Base-by-base conservation (phyloP, 768 basidiomycete genomes). In the Mycena galericulata region DNA sequence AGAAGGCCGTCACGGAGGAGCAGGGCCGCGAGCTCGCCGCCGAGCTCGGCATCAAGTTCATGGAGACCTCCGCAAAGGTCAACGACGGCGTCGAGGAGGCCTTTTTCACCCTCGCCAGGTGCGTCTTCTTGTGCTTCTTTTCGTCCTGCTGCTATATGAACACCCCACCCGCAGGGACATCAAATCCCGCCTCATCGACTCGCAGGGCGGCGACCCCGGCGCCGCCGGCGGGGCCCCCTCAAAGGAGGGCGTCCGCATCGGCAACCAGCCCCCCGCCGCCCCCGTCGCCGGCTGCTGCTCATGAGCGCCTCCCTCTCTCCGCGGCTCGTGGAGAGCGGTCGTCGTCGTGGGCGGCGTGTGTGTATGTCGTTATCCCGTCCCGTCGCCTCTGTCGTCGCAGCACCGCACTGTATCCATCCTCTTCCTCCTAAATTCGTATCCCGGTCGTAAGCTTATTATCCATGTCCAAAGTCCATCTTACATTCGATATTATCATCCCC, bases 1-100 rank as follows among this genome's bases (percentile, higher is more conserved):
- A 97, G 90, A 96, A 97, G 82, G 94, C 94, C 69, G 95, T 96
- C 63, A 71, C 70, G 24, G 70, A 71, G 49, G 70, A 68, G 49
- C 70, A 71, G 41, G 70, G 70, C 53, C 66, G 67, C 47, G 95
- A 97, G 87, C 94, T 99, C 75, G 95, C 98, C 29, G 96, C 98
- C 78, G 96, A 98, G 78, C 86, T 99, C 72, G 87, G 86, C 68
- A 92, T 99, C 74, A 92, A 95, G 51, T 99, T 98, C 91, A 84
- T 99, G 77, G 98, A 99, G 86, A 99, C 98, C 15, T 96, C 94
- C n/a, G 98, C 98, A 38, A 99, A 99, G 93, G 96, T 94, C 75
- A 95, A 97, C 59, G 97, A 96, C 69, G 98, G 98, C 74, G 98
- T 99, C 67, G 98, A 99, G 80, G 96, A 99, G 81, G 97, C 98